Conservation (phyloP, 106 monocot genomes). For the Agapanthus africanus region DNA sequence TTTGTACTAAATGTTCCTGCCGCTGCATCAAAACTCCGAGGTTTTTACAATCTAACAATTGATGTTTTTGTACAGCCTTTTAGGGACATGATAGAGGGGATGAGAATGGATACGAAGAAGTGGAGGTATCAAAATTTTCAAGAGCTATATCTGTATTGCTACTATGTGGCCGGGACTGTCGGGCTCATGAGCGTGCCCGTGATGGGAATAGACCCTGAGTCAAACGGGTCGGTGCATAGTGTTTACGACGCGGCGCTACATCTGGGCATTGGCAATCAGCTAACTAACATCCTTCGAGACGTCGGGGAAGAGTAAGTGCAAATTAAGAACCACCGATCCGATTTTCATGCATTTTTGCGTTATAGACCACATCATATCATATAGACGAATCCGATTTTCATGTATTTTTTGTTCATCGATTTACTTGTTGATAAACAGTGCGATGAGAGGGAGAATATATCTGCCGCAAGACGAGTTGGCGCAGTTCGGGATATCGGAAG, state of each 20-base stretch:
- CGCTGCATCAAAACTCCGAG: too few species aligned
- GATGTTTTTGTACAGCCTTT: conserved; percentile 22
- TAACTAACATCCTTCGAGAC: conserved; percentile 38
- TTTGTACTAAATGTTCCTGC: too few species aligned
- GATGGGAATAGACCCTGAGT: conserved; percentile 35
- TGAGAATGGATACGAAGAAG: conserved; percentile 32
- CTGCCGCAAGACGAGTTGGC: conserved; percentile 35
- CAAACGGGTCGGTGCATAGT: conserved; percentile 8
- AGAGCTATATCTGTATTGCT: conserved; percentile 39
- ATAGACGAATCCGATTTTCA: not conserved
- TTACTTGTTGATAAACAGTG: conserved; percentile 13
- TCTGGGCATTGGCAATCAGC: conserved; percentile 33
- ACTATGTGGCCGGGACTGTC: conserved; percentile 36
- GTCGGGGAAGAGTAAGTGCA: conserved; percentile 41
- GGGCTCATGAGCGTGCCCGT: conserved; percentile 40
- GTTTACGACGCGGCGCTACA: conserved; percentile 24
- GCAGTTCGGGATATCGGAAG: conserved; percentile 22
- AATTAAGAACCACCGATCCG: not conserved
- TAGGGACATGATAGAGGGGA: conserved; percentile 42
- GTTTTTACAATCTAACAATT: too few species aligned
- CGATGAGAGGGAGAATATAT: conserved; percentile 35
- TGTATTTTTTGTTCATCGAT: not conserved
- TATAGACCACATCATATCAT: too few species aligned
- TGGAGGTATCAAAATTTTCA: conserved; percentile 32
- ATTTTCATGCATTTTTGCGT: too few species aligned